Base-by-base conservation (phyloP, 2,329 filamentous ascomycete species). In the Aspergillus clavatus region DNA sequence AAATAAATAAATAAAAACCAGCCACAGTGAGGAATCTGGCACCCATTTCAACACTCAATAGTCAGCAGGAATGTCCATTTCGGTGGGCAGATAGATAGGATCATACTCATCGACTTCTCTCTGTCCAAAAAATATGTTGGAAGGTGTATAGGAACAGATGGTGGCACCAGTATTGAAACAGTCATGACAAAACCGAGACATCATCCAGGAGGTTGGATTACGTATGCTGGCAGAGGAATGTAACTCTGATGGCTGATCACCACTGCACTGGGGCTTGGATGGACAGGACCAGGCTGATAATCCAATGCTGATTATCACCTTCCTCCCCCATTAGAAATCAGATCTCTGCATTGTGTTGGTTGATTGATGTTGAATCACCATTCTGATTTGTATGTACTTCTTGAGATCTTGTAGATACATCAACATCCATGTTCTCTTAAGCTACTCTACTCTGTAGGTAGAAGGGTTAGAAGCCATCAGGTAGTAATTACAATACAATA, bases 11-110 rank as follows among this genome's bases (percentile, higher is more conserved):
- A n/a, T n/a, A n/a, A n/a, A n/a, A n/a, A n/a, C n/a, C n/a, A 42
- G 42, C 42, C 42, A 40, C 36, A 36, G 18, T 16, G 14, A 33
- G 29, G 29, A 33, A 33, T 33, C n/a, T n/a, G n/a, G 29, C 29
- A 16, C 14, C 29, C 5, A 16, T 14, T n/a, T 16, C 14, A 18
- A 3, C 10, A 33, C 14, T 31, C 29, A 31, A 18, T 8, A 8
- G 14, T 16, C 7, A 31, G 11, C 29, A 16, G 28, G 29, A 16
- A 8, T 31, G 28, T 16, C 28, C 16, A 12, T 16, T 12, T 8
- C 29, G 14, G 7, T 1, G 14, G 3, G 14, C 14, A 33, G 29
- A 33, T 10, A 33, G 7, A 10, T n/a, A 3, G 14, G n/a, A 33
- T 33, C 5, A 26, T 5, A 26, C 14, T 33, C 3, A n/a, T n/a